Percentiles rank a stretch among this genome's conserved stretches.
phyloP scores from a whole-genome alignment of 768 basidiomycete species.

The Cystofilobasidium capitatum region DNA sequence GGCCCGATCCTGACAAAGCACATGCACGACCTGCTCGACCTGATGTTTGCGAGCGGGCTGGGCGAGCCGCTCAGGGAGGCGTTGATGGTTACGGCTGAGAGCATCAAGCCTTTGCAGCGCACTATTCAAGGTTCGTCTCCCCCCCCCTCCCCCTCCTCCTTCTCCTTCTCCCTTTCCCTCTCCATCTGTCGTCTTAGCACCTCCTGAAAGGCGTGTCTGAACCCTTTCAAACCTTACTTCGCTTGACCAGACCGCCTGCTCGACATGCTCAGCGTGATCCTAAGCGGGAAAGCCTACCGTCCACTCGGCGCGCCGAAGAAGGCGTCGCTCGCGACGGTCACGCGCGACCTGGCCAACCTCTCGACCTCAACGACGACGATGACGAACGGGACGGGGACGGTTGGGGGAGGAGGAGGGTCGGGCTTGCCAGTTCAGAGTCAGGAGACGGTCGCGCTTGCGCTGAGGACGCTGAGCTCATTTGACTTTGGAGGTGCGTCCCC shows the following conservation, averaged over 20 bases:
- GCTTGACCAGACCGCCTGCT: slow-evolving; percentile 66
- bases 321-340: too few species aligned
- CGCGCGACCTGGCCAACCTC: slow-evolving; percentile 33
- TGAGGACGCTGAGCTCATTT: slow-evolving; percentile 77
- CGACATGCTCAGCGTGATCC: slow-evolving; percentile 66
- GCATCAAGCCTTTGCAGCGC: slow-evolving; percentile 80
- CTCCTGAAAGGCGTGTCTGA: neutral
- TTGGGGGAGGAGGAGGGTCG: slow-evolving; percentile 11
- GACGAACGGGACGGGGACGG: slow-evolving; percentile 1
- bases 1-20: slow-evolving; percentile 92
- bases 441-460: slow-evolving; percentile 60
- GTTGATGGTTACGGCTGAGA: slow-evolving; percentile 64
- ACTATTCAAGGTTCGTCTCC: slow-evolving; percentile 68
- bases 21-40: slow-evolving; percentile 88
- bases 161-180: neutral
- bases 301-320: slow-evolving; percentile 87
- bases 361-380: slow-evolving; percentile 9
- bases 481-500: slow-evolving; percentile 71
- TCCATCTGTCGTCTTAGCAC: neutral
- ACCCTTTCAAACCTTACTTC: neutral
- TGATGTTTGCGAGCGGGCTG: slow-evolving; percentile 90
- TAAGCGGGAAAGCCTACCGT: slow-evolving; percentile 76
- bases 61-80: slow-evolving; percentile 81
- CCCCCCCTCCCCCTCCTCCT: neutral
- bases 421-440: slow-evolving; percentile 29